Conservation (phyloP, 1,284 basidiomycete genomes). For the Pseudozyma thailandica region DNA sequence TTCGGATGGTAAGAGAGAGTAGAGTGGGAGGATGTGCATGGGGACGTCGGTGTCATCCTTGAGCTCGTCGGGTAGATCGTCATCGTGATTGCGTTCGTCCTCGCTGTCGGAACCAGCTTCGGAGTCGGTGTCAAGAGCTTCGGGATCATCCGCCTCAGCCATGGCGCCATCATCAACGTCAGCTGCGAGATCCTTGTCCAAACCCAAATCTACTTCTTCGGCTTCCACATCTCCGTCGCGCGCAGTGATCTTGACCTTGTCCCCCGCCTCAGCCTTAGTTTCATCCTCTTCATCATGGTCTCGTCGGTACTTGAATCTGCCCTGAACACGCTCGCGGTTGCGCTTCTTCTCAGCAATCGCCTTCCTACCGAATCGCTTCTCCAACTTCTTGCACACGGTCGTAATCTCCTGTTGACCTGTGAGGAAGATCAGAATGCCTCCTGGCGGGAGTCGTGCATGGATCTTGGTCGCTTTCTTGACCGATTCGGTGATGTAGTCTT, state of each 20-base stretch:
- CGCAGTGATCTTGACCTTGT: constrained; percentile 29
- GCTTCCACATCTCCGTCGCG: constrained; percentile 74
- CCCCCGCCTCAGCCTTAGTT: constrained; percentile 30
- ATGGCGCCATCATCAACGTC: constrained; percentile 70
- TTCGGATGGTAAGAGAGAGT: constrained; percentile 78
- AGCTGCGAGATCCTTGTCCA: constrained; percentile 69
- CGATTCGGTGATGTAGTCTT: constrained; percentile 90
- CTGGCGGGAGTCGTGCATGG: constrained; percentile 77
- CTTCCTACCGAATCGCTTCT: constrained; percentile 79
- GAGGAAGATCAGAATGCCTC: constrained; percentile 79
- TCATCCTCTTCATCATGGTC: constrained; percentile 19
- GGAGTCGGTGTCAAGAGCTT: constrained; percentile 63
- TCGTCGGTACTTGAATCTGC: constrained; percentile 14
- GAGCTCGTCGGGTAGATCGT: constrained; percentile 52
- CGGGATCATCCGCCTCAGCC: constrained; percentile 69
- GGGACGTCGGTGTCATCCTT: constrained; percentile 57
- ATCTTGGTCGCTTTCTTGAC: constrained; percentile 88
- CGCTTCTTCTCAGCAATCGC: constrained; percentile 72
- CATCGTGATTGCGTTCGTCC: constrained; percentile 40
- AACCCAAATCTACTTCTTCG: constrained; percentile 83
- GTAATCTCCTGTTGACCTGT: constrained; percentile 82
- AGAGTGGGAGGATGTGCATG: constrained; percentile 77
- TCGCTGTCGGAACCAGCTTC: constrained; percentile 49
- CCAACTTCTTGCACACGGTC: constrained; percentile 77
- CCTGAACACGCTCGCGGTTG: constrained; percentile 34